A percentile compares a stretch with the other conserved stretches of the same genome.
Conservation (phyloP, 208 protist genomes). For the Acanthamoeba lenticulata region DNA sequence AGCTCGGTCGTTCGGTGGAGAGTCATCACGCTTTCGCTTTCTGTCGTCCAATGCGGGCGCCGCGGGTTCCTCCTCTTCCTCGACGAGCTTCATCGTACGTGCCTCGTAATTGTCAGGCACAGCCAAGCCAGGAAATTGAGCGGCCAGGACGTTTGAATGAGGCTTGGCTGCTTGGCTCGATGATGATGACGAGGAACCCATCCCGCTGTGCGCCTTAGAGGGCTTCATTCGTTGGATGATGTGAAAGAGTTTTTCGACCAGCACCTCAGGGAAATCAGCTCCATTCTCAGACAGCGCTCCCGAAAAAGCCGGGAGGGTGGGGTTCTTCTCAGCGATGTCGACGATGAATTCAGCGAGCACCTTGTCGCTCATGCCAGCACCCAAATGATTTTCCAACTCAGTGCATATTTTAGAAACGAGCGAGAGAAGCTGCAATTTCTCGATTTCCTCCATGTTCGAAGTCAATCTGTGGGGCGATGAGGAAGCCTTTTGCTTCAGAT, state of each 20-base stretch:
- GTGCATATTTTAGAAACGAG: conserved; percentile 87
- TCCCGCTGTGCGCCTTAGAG: conserved; percentile 67
- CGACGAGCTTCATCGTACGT: conserved; percentile 19
- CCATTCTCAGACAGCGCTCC: conserved; percentile 83
- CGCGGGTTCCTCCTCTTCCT: not conserved
- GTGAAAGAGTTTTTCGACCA: conserved; percentile 79
- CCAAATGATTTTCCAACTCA: conserved; percentile 92
- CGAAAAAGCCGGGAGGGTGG: conserved; percentile 76
- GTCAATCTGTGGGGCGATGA: too few relatives aligned
- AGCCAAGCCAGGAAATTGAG: conserved; percentile 78
- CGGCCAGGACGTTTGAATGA: not conserved
- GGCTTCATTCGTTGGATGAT: conserved; percentile 85
- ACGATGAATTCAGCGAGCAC: conserved; percentile 91
- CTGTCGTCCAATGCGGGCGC: not conserved
- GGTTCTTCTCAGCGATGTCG: conserved; percentile 80
- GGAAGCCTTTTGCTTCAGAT: too few relatives aligned
- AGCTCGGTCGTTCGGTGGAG: not conserved
- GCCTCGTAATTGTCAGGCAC: conserved; percentile 65
- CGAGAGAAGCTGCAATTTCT: conserved; percentile 74
- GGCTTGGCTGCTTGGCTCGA: not conserved
- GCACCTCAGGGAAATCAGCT: conserved; percentile 83
- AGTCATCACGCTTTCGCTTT: conserved; percentile 42
- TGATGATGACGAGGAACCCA: not conserved
- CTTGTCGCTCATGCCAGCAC: conserved; percentile 88
- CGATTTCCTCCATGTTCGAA: conserved; percentile 52